Conservation (phyloP, 1,139 yeast genomes). For the Geotrichum citri-aurantii region DNA sequence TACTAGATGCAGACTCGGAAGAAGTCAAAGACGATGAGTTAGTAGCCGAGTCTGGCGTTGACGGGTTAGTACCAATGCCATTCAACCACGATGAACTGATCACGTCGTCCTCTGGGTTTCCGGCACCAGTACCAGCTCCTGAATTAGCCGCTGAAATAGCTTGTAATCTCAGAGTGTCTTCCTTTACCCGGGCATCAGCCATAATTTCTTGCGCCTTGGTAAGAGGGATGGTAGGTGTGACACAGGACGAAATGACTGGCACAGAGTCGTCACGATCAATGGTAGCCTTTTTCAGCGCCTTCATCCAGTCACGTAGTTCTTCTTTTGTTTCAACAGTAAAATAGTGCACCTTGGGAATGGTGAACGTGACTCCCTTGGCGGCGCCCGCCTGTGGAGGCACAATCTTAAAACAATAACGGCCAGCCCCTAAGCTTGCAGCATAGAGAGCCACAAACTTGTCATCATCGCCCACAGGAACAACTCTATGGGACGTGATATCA, state of each 20-base stretch:
- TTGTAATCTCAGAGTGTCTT: slow-evolving; percentile 26
- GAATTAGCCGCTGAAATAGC: slow-evolving; percentile 26
- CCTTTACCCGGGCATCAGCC: slow-evolving; percentile 50
- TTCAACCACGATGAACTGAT: slow-evolving; percentile 9
- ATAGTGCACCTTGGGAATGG: slow-evolving; percentile 92
- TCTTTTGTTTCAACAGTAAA: slow-evolving; percentile 90
- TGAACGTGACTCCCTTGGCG: slow-evolving; percentile 87
- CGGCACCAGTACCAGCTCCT: slow-evolving; percentile 4
- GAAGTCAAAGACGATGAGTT: slow-evolving; percentile 25
- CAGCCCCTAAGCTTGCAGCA: slow-evolving; percentile 91
- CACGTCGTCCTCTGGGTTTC: neutral
- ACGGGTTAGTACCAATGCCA: slow-evolving; percentile 16
- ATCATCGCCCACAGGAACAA: slow-evolving; percentile 68
- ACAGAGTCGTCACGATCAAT: slow-evolving; percentile 91
- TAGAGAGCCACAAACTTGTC: slow-evolving; percentile 78
- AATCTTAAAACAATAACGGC: slow-evolving; percentile 83
- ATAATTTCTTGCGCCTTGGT: slow-evolving; percentile 80
- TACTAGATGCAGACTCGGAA: slow-evolving; percentile 28
- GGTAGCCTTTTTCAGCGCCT: slow-evolving; percentile 90
- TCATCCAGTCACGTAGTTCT: slow-evolving; percentile 94
- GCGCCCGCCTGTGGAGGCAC: slow-evolving; percentile 98
- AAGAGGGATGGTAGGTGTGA: slow-evolving; percentile 87
- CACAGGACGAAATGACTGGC: slow-evolving; percentile 91
- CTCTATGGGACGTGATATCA: slow-evolving; percentile 93
- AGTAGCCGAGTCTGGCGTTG: slow-evolving; percentile 26